Percentiles rank a stretch among this genome's conserved stretches.
Evolutionary conservation across 2,329 filamentous ascomycete genomes (phyloP).

Genomic region (Colletotrichum siamense): DNA sequence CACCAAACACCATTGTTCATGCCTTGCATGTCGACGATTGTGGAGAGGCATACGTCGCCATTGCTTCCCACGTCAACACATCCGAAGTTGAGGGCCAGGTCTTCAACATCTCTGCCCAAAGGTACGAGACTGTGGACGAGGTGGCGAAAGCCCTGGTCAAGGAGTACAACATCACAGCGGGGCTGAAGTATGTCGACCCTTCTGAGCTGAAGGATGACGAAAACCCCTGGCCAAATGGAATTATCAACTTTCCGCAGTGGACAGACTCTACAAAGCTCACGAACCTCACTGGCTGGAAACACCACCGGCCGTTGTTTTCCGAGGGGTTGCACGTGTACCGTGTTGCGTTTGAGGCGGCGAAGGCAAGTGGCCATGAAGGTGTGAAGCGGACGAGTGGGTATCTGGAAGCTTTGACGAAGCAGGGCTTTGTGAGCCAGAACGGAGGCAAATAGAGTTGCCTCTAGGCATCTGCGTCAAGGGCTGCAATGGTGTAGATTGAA

Average conservation of each 20-base stretch:
- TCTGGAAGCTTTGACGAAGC: neutral
- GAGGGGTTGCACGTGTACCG: slow-evolving; percentile 41
- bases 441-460: neutral
- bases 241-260: slow-evolving; percentile 47
- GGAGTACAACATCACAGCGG: slow-evolving; percentile 43
- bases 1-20: slow-evolving; percentile 47
- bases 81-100: slow-evolving; percentile 38
- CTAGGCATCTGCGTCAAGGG: neutral
- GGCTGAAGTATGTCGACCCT: slow-evolving; percentile 29
- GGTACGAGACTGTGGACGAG: slow-evolving; percentile 49
- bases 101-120: slow-evolving; percentile 50
- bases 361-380: neutral
- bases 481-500: neutral
- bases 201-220: slow-evolving; percentile 17
- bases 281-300: slow-evolving; percentile 44
- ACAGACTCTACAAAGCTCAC: slow-evolving; percentile 47
- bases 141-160: slow-evolving; percentile 40
- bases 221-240: slow-evolving; percentile 22
- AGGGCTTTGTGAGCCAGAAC: neutral
- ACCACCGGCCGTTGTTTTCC: slow-evolving; percentile 39
- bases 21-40: slow-evolving; percentile 56
- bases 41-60: slow-evolving; percentile 50
- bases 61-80: slow-evolving; percentile 42
- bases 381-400: neutral
- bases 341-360: slow-evolving; percentile 41